These are phyloP conservation scores for Chaetomiaceae sp. DNA, from an alignment of 2,329 filamentous ascomycete species.

Conservation along the genomic window DNA sequence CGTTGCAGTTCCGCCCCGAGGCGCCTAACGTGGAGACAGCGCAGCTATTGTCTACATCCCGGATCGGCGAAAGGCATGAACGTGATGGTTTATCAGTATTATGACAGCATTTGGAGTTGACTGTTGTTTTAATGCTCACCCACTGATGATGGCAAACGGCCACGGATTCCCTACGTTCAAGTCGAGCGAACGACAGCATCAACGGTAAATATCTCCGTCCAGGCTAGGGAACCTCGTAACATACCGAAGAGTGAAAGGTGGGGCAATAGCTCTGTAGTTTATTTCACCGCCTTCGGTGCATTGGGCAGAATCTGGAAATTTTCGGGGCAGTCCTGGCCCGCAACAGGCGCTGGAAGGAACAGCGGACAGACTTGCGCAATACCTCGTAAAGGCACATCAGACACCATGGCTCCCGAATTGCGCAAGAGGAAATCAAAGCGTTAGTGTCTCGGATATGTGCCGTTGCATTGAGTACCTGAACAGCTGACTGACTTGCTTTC, in stretches of 20 bases:
- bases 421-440: slow-evolving; percentile 26
- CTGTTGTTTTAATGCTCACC: no score
- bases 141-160: no score
- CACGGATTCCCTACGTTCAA: no score
- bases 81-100: no score
- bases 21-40: slow-evolving; percentile 10
- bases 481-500: slow-evolving; percentile 10
- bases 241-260: no score
- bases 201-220: no score
- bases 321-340: slow-evolving; percentile 15
- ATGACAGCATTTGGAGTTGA: no score
- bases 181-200: no score
- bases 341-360: neutral
- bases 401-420: slow-evolving; percentile 25
- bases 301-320: slow-evolving; percentile 24
- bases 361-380: neutral
- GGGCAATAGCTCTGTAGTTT: no score
- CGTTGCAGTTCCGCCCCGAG: neutral
- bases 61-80: neutral
- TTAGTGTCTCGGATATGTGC: slow-evolving; percentile 5
- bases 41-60: neutral
- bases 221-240: no score
- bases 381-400: slow-evolving; percentile 2
- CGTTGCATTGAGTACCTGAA: neutral
- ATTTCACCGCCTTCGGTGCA: slow-evolving; percentile 18